A percentile compares a stretch with the other conserved stretches of the same genome.
These are phyloP conservation scores for Talaromyces proteolyticus DNA, from an alignment of 495 filamentous ascomycete genomes.

Conservation along the genomic window DNA sequence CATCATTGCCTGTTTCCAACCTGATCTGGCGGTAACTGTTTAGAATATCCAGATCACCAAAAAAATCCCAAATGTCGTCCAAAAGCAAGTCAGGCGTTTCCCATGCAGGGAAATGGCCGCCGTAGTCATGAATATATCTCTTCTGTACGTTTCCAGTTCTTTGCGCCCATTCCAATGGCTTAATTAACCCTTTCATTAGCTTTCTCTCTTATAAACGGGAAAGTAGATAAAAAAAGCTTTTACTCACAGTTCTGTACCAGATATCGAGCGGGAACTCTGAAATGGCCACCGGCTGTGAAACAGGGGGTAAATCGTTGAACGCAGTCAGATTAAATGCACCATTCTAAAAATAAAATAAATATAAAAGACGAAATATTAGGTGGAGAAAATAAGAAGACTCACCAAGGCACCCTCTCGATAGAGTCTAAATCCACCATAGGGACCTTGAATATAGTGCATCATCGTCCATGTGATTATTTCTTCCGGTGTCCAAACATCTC, in stretches of 20 bases:
- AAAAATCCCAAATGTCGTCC: constrained; percentile 24
- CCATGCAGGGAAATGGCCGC: constrained; percentile 33
- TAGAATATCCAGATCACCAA: not conserved
- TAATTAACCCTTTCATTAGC: not conserved
- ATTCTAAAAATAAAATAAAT: not conserved
- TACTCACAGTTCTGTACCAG: not conserved
- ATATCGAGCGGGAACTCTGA: not conserved
- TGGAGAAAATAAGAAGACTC: not conserved
- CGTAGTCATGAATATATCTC: constrained; percentile 23
- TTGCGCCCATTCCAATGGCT: constrained; percentile 15
- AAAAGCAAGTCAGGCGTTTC: constrained; percentile 28
- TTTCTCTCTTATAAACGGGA: not conserved
- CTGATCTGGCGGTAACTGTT: not conserved
- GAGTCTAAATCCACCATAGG: constrained; percentile 17
- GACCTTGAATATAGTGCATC: constrained; percentile 22
- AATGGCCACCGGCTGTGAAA: not conserved
- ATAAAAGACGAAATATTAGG: not conserved
- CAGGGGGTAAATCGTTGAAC: not conserved
- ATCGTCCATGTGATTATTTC: constrained; percentile 21
- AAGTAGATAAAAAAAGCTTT: constrained; percentile 7
- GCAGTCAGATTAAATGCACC: not conserved
- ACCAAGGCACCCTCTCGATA: constrained; percentile 15
- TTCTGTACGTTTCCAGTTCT: constrained; percentile 15
- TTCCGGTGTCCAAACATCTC: not conserved
- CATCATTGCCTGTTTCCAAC: not conserved